A percentile compares a stretch with the other conserved stretches of the same genome.
These are phyloP conservation scores for Funneliformis geosporum DNA, from an alignment of 192 early-diverging fungal genomes.

Conservation along the genomic window DNA sequence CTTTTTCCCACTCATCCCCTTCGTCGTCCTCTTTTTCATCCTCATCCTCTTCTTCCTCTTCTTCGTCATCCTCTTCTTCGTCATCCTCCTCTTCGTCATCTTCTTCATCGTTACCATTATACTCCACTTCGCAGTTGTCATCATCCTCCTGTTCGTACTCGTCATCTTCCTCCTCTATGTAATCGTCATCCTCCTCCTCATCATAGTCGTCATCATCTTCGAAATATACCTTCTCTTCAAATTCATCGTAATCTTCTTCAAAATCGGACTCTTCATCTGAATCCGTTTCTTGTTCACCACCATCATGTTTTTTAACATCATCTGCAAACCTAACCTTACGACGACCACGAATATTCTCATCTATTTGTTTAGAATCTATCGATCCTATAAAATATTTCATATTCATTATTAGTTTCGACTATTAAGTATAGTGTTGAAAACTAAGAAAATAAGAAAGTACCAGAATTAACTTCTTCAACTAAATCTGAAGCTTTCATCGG, in stretches of 20 bases:
- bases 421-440: not conserved
- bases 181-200: conserved; percentile 27
- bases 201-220: conserved; percentile 7
- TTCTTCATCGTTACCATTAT: conserved; percentile 38
- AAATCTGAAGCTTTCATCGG: conserved; percentile 53
- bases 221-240: not conserved
- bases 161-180: no score
- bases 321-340: not conserved
- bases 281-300: no score
- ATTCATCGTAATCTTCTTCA: not conserved
- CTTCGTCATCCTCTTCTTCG: conserved; percentile 42
- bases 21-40: conserved; percentile 47
- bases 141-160: no score
- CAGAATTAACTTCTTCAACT: not conserved
- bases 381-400: not conserved
- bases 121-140: no score
- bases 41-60: conserved; percentile 50
- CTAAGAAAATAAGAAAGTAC: not conserved
- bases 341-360: not conserved
- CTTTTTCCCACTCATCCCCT: no score
- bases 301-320: not conserved
- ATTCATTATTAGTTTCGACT: not conserved
- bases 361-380: not conserved
- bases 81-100: conserved; percentile 38
- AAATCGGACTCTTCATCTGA: conserved; percentile 18